Base-by-base conservation (phyloP, 345 rosid species). In the Alliaria petiolata region DNA sequence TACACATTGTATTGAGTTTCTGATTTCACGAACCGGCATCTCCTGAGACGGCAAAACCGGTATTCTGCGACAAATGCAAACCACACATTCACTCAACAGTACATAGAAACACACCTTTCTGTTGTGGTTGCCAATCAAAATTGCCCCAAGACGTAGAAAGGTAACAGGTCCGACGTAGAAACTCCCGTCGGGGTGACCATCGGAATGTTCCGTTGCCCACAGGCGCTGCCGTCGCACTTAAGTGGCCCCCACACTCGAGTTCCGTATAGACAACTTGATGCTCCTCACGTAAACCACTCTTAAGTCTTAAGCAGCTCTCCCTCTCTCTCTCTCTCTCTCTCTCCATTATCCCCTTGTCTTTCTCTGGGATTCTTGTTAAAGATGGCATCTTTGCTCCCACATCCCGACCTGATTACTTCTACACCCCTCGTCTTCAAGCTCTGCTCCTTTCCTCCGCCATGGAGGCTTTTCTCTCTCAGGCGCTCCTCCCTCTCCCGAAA, bases 151-250 rank as follows among this genome's bases (percentile, higher is more conserved):
- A 59, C 0, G 73, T 85, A 0, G 96, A n/a, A n/a, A n/a, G n/a
- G n/a, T n/a, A n/a, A n/a, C n/a, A n/a, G n/a, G n/a, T n/a, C 98
- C 98, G 3, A 89, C 97, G 53, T 91, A 89, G 57, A 85, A 85
- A 59, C 96, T 85, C 22, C 92, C 93, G 13, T 87, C 92, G 25
- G 25, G 1, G 2, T 0, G 82, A 38, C 91, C 87, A 89, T 42
- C 80, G 75, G 35, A 77, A 91, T 1, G 87, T 91, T 43, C 98
- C 98, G 69, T 87, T 89, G 43, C 98, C 98, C 72, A 81, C 87
- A 11, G 97, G 98, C 43, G 79, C 71, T 4, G 89, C 90, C 46
- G 46, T 43, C 46, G 38, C 38, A 40, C 11, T 16, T 30, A n/a
- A 22, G 25, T 22, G 25, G 25, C 1, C 69, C 83, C 95, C 91